Percentiles rank a stretch among this genome's conserved stretches.
Conservation (phyloP, 768 basidiomycete species). For the Neoboletus magnificus region DNA sequence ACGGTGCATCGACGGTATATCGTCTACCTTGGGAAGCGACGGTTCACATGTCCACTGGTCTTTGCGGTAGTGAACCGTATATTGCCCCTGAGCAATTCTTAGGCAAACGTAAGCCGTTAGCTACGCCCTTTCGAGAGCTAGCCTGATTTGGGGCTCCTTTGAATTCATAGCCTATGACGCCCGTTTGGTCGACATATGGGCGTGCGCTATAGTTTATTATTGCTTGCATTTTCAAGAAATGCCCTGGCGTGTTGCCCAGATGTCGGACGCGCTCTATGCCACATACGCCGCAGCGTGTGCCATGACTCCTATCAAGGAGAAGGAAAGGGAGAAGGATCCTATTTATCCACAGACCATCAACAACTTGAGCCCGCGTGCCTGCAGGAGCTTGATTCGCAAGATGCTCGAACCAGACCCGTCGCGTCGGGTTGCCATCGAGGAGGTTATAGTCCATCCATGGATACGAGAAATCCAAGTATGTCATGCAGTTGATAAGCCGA, state of each 20-base stretch:
- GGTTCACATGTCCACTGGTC: slow-evolving; percentile 93
- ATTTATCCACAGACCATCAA: slow-evolving; percentile 68
- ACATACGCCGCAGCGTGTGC: slow-evolving; percentile 56
- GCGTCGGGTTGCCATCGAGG: slow-evolving; percentile 70
- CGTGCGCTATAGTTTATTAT: slow-evolving; percentile 95
- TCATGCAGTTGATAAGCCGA: slow-evolving; percentile 57
- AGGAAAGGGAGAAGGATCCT: slow-evolving; percentile 31
- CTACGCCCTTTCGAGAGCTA: slow-evolving; percentile 34
- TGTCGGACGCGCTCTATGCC: slow-evolving; percentile 74
- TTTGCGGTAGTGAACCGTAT: slow-evolving; percentile 97
- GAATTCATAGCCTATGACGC: slow-evolving; percentile 83
- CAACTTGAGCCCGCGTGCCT: slow-evolving; percentile 84
- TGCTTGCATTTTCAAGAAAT: slow-evolving; percentile 98
- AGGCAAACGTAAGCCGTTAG: slow-evolving; percentile 80
- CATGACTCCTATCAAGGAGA: slow-evolving; percentile 26
- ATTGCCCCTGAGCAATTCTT: slow-evolving; percentile 98
- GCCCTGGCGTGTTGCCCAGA: slow-evolving; percentile 94
- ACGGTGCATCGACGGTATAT: slow-evolving; percentile 98
- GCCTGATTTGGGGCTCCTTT: slow-evolving; percentile 32
- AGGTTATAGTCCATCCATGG: slow-evolving; percentile 77
- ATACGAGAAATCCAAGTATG: slow-evolving; percentile 80
- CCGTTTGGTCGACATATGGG: slow-evolving; percentile 96
- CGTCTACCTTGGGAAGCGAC: slow-evolving; percentile 97
- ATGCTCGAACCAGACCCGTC: slow-evolving; percentile 97
- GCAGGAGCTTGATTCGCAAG: slow-evolving; percentile 76